Evolutionary conservation across 2,329 filamentous ascomycete genomes (phyloP).

Genomic region (Colletotrichum endophyticum): DNA sequence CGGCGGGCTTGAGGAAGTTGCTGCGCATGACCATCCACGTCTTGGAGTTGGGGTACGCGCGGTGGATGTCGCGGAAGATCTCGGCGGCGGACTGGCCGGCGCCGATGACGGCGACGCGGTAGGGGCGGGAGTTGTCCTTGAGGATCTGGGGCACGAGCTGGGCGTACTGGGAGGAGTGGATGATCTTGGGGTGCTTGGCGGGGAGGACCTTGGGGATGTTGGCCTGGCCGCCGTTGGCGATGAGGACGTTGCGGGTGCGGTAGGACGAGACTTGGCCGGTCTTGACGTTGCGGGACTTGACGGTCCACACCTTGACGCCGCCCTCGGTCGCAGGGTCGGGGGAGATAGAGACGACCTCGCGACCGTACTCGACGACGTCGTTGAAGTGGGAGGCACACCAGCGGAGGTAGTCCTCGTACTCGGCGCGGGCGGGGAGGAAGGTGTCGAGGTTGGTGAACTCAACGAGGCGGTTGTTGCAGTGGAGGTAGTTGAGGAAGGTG

Average conservation of each 20-base stretch:
- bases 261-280: constrained; percentile 60
- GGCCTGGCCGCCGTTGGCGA: constrained; percentile 65
- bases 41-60: constrained; percentile 79
- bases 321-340: constrained; percentile 48
- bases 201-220: constrained; percentile 76
- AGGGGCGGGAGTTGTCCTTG: constrained; percentile 57
- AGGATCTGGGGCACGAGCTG: constrained; percentile 66
- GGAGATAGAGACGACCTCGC: constrained; percentile 76
- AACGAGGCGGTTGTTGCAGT: constrained; percentile 79
- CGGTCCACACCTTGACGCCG: constrained; percentile 68
- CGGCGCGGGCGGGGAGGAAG: constrained; percentile 82
- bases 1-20: constrained; percentile 84
- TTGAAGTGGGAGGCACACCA: constrained; percentile 90
- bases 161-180: constrained; percentile 90
- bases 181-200: constrained; percentile 71
- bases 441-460: constrained; percentile 91
- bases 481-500: constrained; percentile 94
- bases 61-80: constrained; percentile 89
- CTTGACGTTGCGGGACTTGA: constrained; percentile 67
- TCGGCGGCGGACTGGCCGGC: constrained; percentile 93
- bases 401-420: constrained; percentile 94
- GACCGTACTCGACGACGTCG: constrained; percentile 73
- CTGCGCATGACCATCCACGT: constrained; percentile 83
- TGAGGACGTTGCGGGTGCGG: constrained; percentile 68
- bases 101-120: constrained; percentile 84